phyloP scores from a whole-genome alignment of 768 basidiomycete genomes.

The Xerocomellus dryophilus region DNA sequence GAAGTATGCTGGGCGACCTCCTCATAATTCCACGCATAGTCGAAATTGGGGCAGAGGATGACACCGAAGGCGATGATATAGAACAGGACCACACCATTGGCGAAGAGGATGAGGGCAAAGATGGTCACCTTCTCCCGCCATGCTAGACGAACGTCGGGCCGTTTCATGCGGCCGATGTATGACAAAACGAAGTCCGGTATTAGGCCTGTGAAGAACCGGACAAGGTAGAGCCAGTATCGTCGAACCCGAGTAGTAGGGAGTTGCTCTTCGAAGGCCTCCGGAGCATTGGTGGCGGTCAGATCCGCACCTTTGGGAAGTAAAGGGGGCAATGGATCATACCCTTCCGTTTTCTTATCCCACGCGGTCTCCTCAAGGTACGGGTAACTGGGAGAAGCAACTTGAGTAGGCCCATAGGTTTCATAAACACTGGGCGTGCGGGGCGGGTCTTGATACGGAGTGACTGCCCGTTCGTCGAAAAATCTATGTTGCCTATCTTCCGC shows the following conservation, averaged over 20 bases:
- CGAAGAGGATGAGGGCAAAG: constrained; percentile 52
- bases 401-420: constrained; percentile 25
- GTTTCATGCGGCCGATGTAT: constrained; percentile 60
- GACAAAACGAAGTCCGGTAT: constrained; percentile 51
- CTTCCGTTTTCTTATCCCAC: constrained; percentile 44
- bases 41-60: constrained; percentile 59
- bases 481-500: constrained; percentile 30
- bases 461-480: constrained; percentile 32
- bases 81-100: constrained; percentile 57
- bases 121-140: constrained; percentile 72
- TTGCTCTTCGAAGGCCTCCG: constrained; percentile 48
- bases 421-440: constrained; percentile 30
- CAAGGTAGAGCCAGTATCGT: constrained; percentile 57
- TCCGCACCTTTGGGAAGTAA: constrained; percentile 36
- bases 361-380: constrained; percentile 35
- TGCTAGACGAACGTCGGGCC: constrained; percentile 62
- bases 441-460: constrained; percentile 30
- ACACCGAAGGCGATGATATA: constrained; percentile 63
- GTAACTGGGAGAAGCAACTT: constrained; percentile 22
- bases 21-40: constrained; percentile 53
- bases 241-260: constrained; percentile 54
- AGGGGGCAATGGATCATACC: constrained; percentile 30
- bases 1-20: constrained; percentile 53
- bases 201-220: constrained; percentile 52
- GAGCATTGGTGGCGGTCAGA: constrained; percentile 42